phyloP scores from a whole-genome alignment of 1,139 yeast species.

The Sugiyamaella paludigena region DNA sequence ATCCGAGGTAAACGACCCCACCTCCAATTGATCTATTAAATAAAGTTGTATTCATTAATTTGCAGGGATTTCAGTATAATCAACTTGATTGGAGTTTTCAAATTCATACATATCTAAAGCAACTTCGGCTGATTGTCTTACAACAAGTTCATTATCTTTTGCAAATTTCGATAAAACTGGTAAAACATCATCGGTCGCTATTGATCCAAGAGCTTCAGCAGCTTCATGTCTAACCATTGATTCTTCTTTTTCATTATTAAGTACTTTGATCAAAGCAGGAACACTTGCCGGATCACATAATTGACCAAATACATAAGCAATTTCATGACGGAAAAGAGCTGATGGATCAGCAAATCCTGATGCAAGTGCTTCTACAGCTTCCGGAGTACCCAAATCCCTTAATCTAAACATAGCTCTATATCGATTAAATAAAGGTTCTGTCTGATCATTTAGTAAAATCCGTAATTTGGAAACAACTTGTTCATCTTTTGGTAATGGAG shows the following conservation, averaged over 20 bases:
- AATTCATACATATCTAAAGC: conserved; percentile 98
- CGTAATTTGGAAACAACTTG: conserved; percentile 63
- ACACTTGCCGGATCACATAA: conserved; percentile 91
- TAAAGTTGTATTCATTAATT: conserved; percentile 3
- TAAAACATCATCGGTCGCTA: conserved; percentile 94
- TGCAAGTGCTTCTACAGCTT: conserved; percentile 89
- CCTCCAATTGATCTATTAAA: too few species aligned
- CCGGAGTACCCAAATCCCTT: conserved; percentile 90
- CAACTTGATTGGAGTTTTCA: conserved; percentile 82
- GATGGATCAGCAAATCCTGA: conserved; percentile 86
- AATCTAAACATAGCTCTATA: conserved; percentile 98
- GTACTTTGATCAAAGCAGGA: conserved; percentile 78
- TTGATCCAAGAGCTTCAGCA: conserved; percentile 96
- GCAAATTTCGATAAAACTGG: conserved; percentile 80
- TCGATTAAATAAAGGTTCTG: conserved; percentile 80
- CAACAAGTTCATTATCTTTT: conserved; percentile 81
- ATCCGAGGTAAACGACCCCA: too few species aligned
- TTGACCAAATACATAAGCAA: conserved; percentile 98
- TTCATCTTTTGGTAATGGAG: conserved; percentile 72
- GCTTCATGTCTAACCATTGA: conserved; percentile 99
- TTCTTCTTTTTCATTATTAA: conserved; percentile 75
- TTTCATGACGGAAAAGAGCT: conserved; percentile 94
- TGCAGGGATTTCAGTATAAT: conserved; percentile 53
- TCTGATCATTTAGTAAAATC: conserved; percentile 68
- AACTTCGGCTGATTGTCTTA: conserved; percentile 92